Evolutionary conservation across 176 grass and related monocot genomes (phyloP), one percentile per base, ranked within the genome.

Genomic region (Oryza meridionalis): DNA sequence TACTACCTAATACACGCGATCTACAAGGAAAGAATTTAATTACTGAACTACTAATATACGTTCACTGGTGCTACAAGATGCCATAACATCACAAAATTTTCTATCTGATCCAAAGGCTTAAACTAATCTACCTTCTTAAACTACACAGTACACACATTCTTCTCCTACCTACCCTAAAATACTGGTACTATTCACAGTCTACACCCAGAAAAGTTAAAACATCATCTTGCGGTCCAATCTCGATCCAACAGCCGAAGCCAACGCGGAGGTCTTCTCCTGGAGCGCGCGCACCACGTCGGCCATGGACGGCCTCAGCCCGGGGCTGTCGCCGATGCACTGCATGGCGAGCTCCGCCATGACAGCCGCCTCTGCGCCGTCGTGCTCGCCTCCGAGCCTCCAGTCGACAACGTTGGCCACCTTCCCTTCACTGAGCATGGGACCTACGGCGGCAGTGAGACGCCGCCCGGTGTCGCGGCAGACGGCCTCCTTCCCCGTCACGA

Each of bases 271-370:
- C 79, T 90, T 86, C 77, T 90, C 89, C 65, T 71, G 76, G 77
- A 97, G 81, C 53, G 72, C 80, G 62, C 74, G 78, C 51, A 94
- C 85, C 22, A 94, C 90, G 72, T 97, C 92, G 21, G 88, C 72
- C 90, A 97, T 97, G 81, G 90, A 94, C 29, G 92, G 94, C 88
- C 94, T 78, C 43, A 90, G 62, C 49, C 55, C 87, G 4, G 92
- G 94, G 50, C 73, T 37, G 37, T 94, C 94, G 38, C 77, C 73
- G 25, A 94, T 59, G 90, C 94, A 97, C 65, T 10, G 47, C 79
- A 84, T 40, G 64, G 90, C 92, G 53, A 94, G 72, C 26, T 87
- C 88, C 50, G 82, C 85, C 64, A 92, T 67, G 47, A 59, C 77
- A 7, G 76, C 19, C 25, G 65, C 92, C 76, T 94, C 91, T 0